These are phyloP conservation scores for Periconia digitata DNA, from an alignment of 2,329 filamentous ascomycete species.

Conservation along the genomic window DNA sequence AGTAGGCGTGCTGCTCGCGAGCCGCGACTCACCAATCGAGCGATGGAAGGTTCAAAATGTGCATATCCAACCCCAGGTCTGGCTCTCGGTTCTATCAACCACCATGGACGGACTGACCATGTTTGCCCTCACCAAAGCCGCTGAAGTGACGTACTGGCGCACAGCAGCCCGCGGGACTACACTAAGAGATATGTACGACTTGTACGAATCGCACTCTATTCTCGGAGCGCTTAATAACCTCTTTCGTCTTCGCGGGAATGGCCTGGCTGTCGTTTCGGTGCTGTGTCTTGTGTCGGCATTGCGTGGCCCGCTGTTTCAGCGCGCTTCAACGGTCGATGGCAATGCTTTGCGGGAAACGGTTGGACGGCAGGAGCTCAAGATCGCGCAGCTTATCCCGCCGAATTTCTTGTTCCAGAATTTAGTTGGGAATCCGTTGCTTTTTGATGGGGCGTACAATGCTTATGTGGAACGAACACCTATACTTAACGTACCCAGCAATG, in stretches of 20 bases:
- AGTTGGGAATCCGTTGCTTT: neutral
- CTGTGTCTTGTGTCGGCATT: slow-evolving; percentile 4
- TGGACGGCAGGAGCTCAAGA: neutral
- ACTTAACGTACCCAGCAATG: neutral
- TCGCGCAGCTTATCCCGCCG: slow-evolving; percentile 5
- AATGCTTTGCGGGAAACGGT: neutral
- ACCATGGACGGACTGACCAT: slow-evolving; percentile 9
- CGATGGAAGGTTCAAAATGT: slow-evolving; percentile 3
- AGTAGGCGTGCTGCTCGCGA: slow-evolving; percentile 5
- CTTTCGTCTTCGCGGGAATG: neutral
- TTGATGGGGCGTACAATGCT: slow-evolving; percentile 4
- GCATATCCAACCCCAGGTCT: slow-evolving; percentile 7
- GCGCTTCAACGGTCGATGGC: slow-evolving; percentile 4
- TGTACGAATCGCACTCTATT: slow-evolving; percentile 8
- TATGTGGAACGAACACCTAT: slow-evolving; percentile 4
- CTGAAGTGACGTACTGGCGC: slow-evolving; percentile 5
- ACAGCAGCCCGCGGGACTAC: slow-evolving; percentile 4
- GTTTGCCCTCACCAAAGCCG: slow-evolving; percentile 5
- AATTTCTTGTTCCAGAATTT: neutral
- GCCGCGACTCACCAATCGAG: slow-evolving; percentile 3
- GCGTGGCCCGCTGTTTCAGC: slow-evolving; percentile 9
- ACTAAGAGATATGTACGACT: slow-evolving; percentile 7
- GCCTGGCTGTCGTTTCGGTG: slow-evolving; percentile 1
- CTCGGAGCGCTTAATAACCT: slow-evolving; percentile 8
- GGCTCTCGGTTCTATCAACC: slow-evolving; percentile 7